Percentiles rank a stretch among this genome's conserved stretches.
Evolutionary conservation across 371 early-diverging fungal species (phyloP).

Genomic region (Polyrhizophydium stewartii): DNA sequence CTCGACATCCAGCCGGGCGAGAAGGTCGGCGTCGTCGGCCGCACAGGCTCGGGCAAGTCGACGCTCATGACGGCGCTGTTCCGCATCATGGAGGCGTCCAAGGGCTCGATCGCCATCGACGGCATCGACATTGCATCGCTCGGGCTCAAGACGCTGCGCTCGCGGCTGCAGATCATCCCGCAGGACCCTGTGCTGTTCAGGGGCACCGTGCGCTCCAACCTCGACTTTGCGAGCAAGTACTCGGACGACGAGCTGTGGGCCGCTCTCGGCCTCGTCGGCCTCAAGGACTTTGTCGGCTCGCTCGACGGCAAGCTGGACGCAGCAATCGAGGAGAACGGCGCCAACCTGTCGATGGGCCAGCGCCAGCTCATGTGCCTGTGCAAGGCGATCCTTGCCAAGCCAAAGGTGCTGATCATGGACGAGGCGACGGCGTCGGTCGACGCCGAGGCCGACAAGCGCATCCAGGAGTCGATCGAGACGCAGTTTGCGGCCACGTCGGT

Average conservation of each 20-base stretch:
- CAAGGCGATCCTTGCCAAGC: slow-evolving; percentile 30
- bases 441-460: slow-evolving; percentile 25
- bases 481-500: slow-evolving; percentile 62
- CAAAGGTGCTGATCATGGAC: slow-evolving; percentile 48
- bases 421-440: slow-evolving; percentile 35
- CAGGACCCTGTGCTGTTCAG: slow-evolving; percentile 45
- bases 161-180: slow-evolving; percentile 26
- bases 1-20: slow-evolving; percentile 42
- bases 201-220: slow-evolving; percentile 35
- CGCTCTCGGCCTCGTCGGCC: slow-evolving; percentile 25
- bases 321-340: slow-evolving; percentile 21
- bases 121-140: slow-evolving; percentile 31
- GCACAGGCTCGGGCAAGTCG: slow-evolving; percentile 35
- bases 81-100: slow-evolving; percentile 49
- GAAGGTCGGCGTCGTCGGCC: slow-evolving; percentile 60
- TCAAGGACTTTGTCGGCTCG: slow-evolving; percentile 22
- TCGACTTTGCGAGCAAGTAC: slow-evolving; percentile 29
- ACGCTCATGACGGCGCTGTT: slow-evolving; percentile 13
- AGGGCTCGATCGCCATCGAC: slow-evolving; percentile 45
- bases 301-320: slow-evolving; percentile 9
- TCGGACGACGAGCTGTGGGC: slow-evolving; percentile 35
- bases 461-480: slow-evolving; percentile 19
- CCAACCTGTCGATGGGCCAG: slow-evolving; percentile 50
- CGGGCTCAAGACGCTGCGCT: slow-evolving; percentile 7
- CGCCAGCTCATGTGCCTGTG: slow-evolving; percentile 45